Evolutionary conservation across 2,329 filamentous ascomycete genomes (phyloP).

Genomic region (Colletotrichum euphorbiae): DNA sequence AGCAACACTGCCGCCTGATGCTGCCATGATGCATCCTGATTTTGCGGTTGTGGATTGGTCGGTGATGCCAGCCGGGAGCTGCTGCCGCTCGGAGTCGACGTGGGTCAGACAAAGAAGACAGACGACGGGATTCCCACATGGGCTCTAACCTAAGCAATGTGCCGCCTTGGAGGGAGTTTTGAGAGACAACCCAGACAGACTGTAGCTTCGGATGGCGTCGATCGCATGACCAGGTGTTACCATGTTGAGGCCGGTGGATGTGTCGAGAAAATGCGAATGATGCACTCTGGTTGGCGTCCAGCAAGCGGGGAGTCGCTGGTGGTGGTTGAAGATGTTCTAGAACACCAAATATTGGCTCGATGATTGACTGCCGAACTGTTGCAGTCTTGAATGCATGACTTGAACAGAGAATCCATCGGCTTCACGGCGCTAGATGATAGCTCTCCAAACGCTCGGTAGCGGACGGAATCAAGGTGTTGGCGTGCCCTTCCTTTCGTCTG

Average conservation of each 20-base stretch:
- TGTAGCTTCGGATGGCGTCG: conserved; percentile 10
- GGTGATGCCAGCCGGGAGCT: conserved; percentile 21
- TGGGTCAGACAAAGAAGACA: background rate
- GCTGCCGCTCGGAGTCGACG: background rate
- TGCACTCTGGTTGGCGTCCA: background rate
- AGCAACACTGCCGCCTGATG: conserved; percentile 11
- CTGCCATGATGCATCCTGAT: background rate
- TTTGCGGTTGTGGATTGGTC: conserved; percentile 19
- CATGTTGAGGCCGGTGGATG: conserved; percentile 5
- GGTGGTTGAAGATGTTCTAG: background rate
- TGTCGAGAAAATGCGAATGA: background rate
- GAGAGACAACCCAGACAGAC: background rate
- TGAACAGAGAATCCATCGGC: background rate
- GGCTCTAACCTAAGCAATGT: conserved; percentile 1
- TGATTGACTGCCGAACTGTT: background rate
- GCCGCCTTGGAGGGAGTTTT: background rate
- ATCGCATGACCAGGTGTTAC: conserved; percentile 20
- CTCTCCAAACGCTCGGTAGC: conserved; percentile 2
- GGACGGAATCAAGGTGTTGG: background rate
- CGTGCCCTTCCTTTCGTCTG: background rate
- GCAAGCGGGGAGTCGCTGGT: conserved; percentile 14
- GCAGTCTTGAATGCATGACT: background rate
- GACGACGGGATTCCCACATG: conserved; percentile 15
- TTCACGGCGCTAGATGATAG: background rate
- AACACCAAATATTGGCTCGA: background rate